phyloP scores from a whole-genome alignment of 1,139 yeast species.

The Trichomonascaceae sp. region DNA sequence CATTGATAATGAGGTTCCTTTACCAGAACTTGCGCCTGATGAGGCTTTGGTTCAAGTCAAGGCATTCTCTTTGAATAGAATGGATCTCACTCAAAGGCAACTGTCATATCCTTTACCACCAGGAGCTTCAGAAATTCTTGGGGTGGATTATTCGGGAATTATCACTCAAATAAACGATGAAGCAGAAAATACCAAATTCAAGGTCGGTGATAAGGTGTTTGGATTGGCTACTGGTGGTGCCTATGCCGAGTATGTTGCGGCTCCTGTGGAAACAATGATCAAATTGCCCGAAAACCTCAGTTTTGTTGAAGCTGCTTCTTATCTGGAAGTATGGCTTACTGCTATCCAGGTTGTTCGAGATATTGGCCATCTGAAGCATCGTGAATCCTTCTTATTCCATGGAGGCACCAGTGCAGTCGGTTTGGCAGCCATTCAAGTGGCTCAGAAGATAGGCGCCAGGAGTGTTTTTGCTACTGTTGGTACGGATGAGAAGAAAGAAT shows the following conservation, averaged over 20 bases:
- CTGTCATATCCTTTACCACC: constrained; percentile 30
- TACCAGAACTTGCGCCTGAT: constrained; percentile 20
- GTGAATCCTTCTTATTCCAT: constrained; percentile 29
- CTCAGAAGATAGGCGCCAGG: constrained; percentile 32
- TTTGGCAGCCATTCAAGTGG: constrained; percentile 33
- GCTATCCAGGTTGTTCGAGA: constrained; percentile 31
- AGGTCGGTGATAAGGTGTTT: constrained; percentile 32
- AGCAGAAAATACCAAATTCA: constrained; percentile 17
- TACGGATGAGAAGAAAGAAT: constrained; percentile 24
- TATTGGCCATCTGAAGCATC: constrained; percentile 27
- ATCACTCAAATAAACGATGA: constrained; percentile 20
- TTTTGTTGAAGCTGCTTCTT: constrained; percentile 28
- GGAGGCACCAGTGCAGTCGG: constrained; percentile 36
- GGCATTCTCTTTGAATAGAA: constrained; percentile 32
- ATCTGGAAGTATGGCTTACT: constrained; percentile 36
- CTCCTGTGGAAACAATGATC: constrained; percentile 24
- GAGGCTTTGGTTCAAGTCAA: constrained; percentile 29
- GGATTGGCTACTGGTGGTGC: constrained; percentile 36
- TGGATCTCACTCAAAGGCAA: constrained; percentile 30
- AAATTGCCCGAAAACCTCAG: constrained; percentile 24
- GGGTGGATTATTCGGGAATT: constrained; percentile 35
- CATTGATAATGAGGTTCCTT: constrained; percentile 20
- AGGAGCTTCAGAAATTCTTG: constrained; percentile 28
- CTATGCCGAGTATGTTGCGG: constrained; percentile 33
- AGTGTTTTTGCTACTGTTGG: constrained; percentile 33